These are phyloP conservation scores for Fusarium beomiforme DNA, from an alignment of 2,329 filamentous ascomycete genomes.

Conservation along the genomic window DNA sequence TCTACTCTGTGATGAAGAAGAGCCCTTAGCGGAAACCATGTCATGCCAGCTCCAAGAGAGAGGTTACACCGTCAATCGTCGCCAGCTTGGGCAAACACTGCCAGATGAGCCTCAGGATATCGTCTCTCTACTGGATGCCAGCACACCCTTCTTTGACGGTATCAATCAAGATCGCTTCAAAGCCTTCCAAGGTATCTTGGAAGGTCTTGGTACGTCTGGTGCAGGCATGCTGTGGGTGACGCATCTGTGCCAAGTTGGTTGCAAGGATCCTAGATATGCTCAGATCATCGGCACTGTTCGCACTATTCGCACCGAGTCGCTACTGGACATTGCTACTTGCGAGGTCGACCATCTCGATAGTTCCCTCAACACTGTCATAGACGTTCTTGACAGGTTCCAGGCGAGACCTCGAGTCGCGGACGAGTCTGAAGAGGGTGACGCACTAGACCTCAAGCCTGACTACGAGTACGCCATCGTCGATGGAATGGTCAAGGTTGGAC, in stretches of 20 bases:
- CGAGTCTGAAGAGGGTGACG: background rate
- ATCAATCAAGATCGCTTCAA: constrained; percentile 26
- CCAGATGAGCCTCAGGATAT: constrained; percentile 34
- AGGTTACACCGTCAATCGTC: background rate
- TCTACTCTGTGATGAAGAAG: background rate
- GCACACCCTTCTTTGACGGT: constrained; percentile 42
- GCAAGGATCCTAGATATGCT: constrained; percentile 42
- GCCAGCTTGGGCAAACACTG: background rate
- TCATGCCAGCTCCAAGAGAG: background rate
- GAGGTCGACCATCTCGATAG: constrained; percentile 42
- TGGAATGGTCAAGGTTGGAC: constrained; percentile 40
- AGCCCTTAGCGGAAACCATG: background rate
- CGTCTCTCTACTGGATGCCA: constrained; percentile 42
- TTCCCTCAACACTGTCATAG: constrained; percentile 1
- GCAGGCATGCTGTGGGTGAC: constrained; percentile 47
- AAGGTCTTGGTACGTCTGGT: background rate
- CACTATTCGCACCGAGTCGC: constrained; percentile 44
- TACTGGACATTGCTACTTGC: constrained; percentile 42
- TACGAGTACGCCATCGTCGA: constrained; percentile 47
- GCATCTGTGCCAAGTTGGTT: constrained; percentile 39
- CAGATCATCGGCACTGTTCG: constrained; percentile 44
- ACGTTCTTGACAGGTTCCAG: constrained; percentile 38
- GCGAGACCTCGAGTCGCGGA: background rate
- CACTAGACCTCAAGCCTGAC: constrained; percentile 36
- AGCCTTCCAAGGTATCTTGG: constrained; percentile 13